Percentiles rank a stretch among this genome's conserved stretches.
phyloP scores from a whole-genome alignment of 164 flowering plant species.

The Nelumbo lutea region DNA sequence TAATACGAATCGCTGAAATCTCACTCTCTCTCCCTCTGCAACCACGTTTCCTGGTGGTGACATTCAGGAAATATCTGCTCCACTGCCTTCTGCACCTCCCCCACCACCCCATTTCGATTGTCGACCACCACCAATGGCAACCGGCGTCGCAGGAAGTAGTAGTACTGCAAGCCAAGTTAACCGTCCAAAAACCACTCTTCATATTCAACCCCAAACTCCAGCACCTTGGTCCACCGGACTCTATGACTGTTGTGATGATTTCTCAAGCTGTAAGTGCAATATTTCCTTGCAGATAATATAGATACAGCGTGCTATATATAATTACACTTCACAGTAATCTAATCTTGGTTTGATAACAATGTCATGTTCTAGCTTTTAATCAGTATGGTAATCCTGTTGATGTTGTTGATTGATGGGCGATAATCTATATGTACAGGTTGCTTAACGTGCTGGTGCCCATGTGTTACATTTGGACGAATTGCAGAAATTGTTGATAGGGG shows the following conservation, averaged over 20 bases:
- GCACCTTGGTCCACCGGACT: slow-evolving; percentile 54
- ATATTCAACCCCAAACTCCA: slow-evolving; percentile 18
- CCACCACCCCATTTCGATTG: not conserved
- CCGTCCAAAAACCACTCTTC: not conserved
- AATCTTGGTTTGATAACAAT: too few relatives aligned
- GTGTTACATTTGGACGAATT: slow-evolving; percentile 52
- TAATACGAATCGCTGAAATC: not conserved
- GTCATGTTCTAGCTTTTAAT: too few relatives aligned
- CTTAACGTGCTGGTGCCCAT: slow-evolving; percentile 57
- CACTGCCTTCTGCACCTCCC: not conserved
- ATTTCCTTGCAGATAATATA: not conserved
- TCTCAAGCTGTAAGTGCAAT: slow-evolving; percentile 30
- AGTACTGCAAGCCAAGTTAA: not conserved
- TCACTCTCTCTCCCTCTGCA: not conserved
- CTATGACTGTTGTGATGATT: slow-evolving; percentile 37
- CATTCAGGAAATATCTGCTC: not conserved
- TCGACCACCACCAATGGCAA: not conserved
- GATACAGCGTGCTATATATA: too few relatives aligned
- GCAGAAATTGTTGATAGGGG: slow-evolving; percentile 36
- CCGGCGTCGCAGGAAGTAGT: slow-evolving; percentile 8
- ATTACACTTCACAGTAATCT: too few relatives aligned
- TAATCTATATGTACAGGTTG: slow-evolving; percentile 31
- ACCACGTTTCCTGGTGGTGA: not conserved
- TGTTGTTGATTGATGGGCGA: too few relatives aligned
- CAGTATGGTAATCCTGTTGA: too few relatives aligned